Base-by-base conservation (phyloP, 495 filamentous ascomycete genomes). In the Lophiotrema nucula region DNA sequence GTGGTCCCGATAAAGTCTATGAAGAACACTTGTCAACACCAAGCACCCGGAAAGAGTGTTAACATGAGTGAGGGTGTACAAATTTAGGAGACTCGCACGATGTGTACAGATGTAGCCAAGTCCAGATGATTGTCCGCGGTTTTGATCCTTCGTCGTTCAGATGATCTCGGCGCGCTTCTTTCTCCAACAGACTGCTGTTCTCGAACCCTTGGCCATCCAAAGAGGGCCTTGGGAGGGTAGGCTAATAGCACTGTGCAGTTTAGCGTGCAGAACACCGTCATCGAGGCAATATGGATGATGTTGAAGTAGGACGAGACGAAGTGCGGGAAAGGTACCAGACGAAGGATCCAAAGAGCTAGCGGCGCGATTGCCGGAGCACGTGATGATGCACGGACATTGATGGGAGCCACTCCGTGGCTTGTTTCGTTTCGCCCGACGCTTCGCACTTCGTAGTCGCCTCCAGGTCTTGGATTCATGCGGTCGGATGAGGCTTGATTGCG, bases 211-310 rank as follows among this genome's bases (percentile, higher is more conserved):
- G 23, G 18, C 23, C 13, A 26, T n/a, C 18, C 43, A 25, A 47
- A 47, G n/a, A 22, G 23, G 8, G 13, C 6, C n/a, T 15, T 10
- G 6, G 10, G 25, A 47, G 23, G 5, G 43, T n/a, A 22, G 23
- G 23, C 43, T 47, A 47, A 26, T 26, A 47, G 43, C 43, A 26
- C n/a, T n/a, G 23, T 23, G 3, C 18, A 3, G 21, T 23, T n/a
- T 25, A 43, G 39, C 13, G 23, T 37, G 27, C 18, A 18, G 12
- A 13, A 24, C 23, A 22, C 4, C 15, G 25, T 23, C 5, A 16
- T 15, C 25, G 23, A 5, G 25, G 53, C 44, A 57, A 57, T 48
- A n/a, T 57, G 54, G 44, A 57, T 57, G 54, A 49, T 48, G 44
- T 47, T 35, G 43, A 47, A 8, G 4, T 8, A 41, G 13, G 37